Percentiles rank a stretch among this genome's conserved stretches.
phyloP scores from a whole-genome alignment of 164 flowering plant species.

The Dillenia turbinata region DNA sequence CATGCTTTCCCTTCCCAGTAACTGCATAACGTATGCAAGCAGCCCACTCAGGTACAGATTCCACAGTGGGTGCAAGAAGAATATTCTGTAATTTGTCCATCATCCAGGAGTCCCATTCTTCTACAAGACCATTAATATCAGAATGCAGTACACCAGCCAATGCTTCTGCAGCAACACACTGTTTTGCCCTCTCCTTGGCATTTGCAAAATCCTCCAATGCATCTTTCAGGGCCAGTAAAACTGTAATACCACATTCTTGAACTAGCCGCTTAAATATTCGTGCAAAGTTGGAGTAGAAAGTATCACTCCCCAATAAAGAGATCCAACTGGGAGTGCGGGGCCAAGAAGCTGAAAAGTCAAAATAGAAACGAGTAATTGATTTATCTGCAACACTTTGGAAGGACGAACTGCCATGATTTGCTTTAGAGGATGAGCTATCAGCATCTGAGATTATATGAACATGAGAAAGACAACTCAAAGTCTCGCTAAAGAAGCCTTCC shows the following conservation, averaged over 20 bases:
- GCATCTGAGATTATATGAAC: conserved; percentile 76
- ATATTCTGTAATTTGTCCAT: conserved; percentile 56
- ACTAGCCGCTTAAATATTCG: conserved; percentile 80
- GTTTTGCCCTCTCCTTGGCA: conserved; percentile 93
- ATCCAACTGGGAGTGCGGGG: conserved; percentile 99
- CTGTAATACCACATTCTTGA: conserved; percentile 96
- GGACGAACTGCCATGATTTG: conserved; percentile 55
- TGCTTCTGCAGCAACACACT: conserved; percentile 98
- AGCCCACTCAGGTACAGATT: conserved; percentile 96
- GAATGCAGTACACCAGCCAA: conserved; percentile 91
- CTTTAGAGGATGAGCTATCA: conserved; percentile 68
- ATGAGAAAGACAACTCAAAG: conserved; percentile 82
- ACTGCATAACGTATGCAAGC: conserved; percentile 96
- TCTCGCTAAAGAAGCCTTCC: conserved; percentile 77
- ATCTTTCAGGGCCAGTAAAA: conserved; percentile 50
- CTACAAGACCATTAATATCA: conserved; percentile 74
- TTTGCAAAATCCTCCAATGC: conserved; percentile 67
- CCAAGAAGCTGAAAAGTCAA: conserved; percentile 95
- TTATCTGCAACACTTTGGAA: conserved; percentile 88
- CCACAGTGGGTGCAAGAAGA: conserved; percentile 74
- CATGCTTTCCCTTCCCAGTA: conserved; percentile 92
- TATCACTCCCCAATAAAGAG: conserved; percentile 72
- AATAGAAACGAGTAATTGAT: conserved; percentile 88
- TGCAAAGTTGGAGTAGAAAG: conserved; percentile 86
- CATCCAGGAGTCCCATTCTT: conserved; percentile 89